A percentile compares a stretch with the other conserved stretches of the same genome.
These are phyloP conservation scores for Colletotrichum acutatum DNA, from an alignment of 2,329 filamentous ascomycete species.

Conservation along the genomic window DNA sequence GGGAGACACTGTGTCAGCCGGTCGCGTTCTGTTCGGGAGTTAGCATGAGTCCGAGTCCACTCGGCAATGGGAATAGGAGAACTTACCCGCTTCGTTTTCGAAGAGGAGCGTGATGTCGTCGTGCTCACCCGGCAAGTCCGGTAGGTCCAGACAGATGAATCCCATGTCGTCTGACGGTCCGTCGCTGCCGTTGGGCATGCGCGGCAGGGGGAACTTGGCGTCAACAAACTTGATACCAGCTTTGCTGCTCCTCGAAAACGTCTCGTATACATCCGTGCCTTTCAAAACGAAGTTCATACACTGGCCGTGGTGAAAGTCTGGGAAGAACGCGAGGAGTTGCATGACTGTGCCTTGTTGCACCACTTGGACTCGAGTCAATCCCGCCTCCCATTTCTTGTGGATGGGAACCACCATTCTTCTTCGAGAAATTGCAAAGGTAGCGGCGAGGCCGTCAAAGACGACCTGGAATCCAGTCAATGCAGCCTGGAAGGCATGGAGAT, in stretches of 20 bases:
- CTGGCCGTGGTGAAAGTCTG: constrained; percentile 86
- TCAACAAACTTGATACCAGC: constrained; percentile 83
- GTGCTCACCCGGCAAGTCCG: constrained; percentile 91
- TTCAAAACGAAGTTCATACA: constrained; percentile 92
- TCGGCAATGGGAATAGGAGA: background rate
- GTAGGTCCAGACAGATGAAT: constrained; percentile 87
- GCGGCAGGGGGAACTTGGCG: constrained; percentile 88
- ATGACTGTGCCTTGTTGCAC: constrained; percentile 79
- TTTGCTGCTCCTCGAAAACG: constrained; percentile 71
- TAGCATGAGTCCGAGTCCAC: background rate
- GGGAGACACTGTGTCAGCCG: constrained; percentile 62
- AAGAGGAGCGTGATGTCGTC: constrained; percentile 91
- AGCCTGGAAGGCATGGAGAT: constrained; percentile 82
- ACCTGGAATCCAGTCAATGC: constrained; percentile 85
- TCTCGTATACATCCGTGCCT: constrained; percentile 85
- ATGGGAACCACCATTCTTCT: constrained; percentile 91
- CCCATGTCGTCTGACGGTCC: constrained; percentile 69
- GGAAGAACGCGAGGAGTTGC: constrained; percentile 87
- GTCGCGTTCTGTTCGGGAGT: constrained; percentile 60
- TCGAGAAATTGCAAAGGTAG: constrained; percentile 82
- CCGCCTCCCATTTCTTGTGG: constrained; percentile 93
- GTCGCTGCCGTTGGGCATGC: constrained; percentile 62
- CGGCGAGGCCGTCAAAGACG: constrained; percentile 77
- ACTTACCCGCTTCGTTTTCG: constrained; percentile 80
- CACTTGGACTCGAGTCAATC: constrained; percentile 82